Evolutionary conservation across 2,329 filamentous ascomycete genomes (phyloP).

Genomic region (Fusarium verticillioides): DNA sequence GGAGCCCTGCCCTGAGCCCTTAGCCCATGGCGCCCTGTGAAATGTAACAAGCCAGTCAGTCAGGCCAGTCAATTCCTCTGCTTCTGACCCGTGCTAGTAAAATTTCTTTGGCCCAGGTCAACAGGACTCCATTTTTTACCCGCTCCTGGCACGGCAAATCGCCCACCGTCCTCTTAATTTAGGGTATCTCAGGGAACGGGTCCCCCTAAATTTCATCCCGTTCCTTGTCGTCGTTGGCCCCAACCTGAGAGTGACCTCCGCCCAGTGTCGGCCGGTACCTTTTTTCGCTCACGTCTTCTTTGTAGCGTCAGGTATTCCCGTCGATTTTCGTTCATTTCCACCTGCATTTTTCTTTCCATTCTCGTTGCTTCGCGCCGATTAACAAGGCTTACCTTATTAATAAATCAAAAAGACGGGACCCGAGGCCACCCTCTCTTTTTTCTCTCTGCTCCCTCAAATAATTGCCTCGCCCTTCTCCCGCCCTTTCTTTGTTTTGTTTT

Average conservation of each 20-base stretch:
- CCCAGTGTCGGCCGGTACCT: not conserved
- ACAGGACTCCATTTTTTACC: conserved; percentile 41
- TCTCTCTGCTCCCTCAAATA: not conserved
- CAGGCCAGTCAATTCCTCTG: conserved; percentile 28
- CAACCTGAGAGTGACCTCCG: conserved; percentile 19
- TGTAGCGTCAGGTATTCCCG: conserved; percentile 17
- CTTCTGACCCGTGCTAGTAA: conserved; percentile 35
- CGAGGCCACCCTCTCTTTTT: not conserved
- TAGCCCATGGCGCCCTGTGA: conserved; percentile 29
- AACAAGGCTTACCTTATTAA: conserved; percentile 38
- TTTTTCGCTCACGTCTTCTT: not conserved
- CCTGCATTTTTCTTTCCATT: conserved; percentile 13
- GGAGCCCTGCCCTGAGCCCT: conserved; percentile 40
- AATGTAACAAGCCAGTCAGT: conserved; percentile 33
- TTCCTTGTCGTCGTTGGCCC: conserved; percentile 42
- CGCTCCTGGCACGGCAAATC: conserved; percentile 44
- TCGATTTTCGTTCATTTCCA: conserved; percentile 11
- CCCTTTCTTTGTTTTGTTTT: conserved; percentile 19
- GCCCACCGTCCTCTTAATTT: conserved; percentile 39
- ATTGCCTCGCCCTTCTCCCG: conserved; percentile 14
- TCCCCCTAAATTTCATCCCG: conserved; percentile 37
- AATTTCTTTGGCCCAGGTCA: conserved; percentile 35
- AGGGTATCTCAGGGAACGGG: conserved; percentile 21
- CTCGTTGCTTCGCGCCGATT: conserved; percentile 28
- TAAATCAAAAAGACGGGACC: conserved; percentile 24